A percentile compares a stretch with the other conserved stretches of the same genome.
Conservation (phyloP, 257 asterid species). For the Fraxinus anomala region DNA sequence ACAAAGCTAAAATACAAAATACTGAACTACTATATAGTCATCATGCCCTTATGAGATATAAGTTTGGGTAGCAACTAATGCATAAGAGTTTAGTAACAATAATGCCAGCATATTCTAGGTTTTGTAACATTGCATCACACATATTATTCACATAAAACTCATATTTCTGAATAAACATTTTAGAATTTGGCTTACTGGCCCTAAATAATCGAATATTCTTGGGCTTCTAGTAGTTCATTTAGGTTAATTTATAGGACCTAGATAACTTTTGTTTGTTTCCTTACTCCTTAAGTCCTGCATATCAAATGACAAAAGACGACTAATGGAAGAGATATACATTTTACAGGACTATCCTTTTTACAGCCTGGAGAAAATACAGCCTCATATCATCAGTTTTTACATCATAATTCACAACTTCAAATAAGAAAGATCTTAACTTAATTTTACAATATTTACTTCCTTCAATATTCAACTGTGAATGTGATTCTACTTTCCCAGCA, state of each 20-base stretch:
- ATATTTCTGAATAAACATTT: background rate
- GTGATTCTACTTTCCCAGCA: background rate
- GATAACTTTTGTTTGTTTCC: background rate
- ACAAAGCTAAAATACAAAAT: background rate
- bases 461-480: background rate
- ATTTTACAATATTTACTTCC: no score
- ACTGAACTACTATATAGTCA: background rate
- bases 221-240: background rate
- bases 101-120: background rate
- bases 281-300: background rate
- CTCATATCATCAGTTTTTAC: background rate
- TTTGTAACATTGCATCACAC: background rate
- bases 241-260: background rate
- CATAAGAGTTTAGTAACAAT: background rate
- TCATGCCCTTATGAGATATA: background rate
- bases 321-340: background rate
- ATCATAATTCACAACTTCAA: background rate
- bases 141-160: background rate
- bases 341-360: no score
- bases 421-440: background rate
- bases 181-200: background rate
- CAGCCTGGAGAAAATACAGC: background rate
- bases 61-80: background rate
- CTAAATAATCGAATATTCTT: background rate
- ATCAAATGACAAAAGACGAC: background rate